Percentiles rank a stretch among this genome's conserved stretches.
These are phyloP conservation scores for Middelhovenomyces tepae DNA, from an alignment of 805 yeast genomes.

Conservation along the genomic window DNA sequence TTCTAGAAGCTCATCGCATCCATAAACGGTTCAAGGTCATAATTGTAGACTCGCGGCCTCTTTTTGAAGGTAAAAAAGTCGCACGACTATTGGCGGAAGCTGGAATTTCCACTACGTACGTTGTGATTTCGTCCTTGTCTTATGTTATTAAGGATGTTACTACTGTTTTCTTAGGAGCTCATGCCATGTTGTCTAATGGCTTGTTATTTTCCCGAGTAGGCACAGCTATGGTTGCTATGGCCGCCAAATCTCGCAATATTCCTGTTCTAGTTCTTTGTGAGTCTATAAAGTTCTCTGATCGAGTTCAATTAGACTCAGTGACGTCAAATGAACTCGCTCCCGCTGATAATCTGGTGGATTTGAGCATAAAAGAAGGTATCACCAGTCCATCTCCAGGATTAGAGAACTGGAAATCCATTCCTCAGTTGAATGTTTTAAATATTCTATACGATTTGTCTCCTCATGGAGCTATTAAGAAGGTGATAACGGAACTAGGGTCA, in stretches of 20 bases:
- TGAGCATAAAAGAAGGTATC: constrained; percentile 21
- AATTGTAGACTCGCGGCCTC: constrained; percentile 86
- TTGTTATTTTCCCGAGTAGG: constrained; percentile 90
- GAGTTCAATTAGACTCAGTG: constrained; percentile 93
- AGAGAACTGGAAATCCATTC: constrained; percentile 21
- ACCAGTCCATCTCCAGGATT: constrained; percentile 14
- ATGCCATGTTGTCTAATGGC: constrained; percentile 94
- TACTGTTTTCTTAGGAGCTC: constrained; percentile 90
- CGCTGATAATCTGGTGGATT: constrained; percentile 25
- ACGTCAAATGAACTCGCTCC: constrained; percentile 71
- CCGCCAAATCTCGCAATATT: constrained; percentile 76
- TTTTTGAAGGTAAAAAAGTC: constrained; percentile 83
- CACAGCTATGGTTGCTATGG: constrained; percentile 86
- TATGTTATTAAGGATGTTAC: constrained; percentile 81
- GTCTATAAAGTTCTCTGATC: constrained; percentile 85
- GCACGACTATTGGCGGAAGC: constrained; percentile 52
- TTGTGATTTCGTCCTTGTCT: constrained; percentile 67
- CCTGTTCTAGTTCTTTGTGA: constrained; percentile 97
- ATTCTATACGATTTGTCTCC: constrained; percentile 92
- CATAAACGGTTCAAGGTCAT: constrained; percentile 68
- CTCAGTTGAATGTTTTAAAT: constrained; percentile 59
- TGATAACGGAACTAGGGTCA: constrained; percentile 92
- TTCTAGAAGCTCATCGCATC: constrained; percentile 54
- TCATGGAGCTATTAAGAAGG: constrained; percentile 85
- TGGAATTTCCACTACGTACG: constrained; percentile 70